Evolutionary conservation across 2,329 filamentous ascomycete species (phyloP).

Genomic region (Cytospora mali): DNA sequence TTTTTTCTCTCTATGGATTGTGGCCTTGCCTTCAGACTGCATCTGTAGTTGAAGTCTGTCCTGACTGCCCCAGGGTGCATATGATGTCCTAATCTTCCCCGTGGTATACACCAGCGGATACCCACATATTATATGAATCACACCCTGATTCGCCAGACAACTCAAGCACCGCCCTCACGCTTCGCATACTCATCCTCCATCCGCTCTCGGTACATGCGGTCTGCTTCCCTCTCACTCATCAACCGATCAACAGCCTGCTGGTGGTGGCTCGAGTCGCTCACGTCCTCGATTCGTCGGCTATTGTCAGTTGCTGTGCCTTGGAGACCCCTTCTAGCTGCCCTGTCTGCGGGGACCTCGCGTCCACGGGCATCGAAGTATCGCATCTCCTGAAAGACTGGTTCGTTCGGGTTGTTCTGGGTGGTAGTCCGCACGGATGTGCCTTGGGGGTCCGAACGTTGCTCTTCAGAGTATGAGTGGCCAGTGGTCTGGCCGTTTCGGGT

Average conservation of each 20-base stretch:
- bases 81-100: background rate
- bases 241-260: constrained; percentile 3
- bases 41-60: no score
- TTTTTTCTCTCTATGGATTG: no score
- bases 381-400: constrained; percentile 1
- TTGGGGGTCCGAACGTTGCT: constrained; percentile 9
- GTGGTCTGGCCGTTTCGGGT: constrained; percentile 9
- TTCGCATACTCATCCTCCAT: constrained; percentile 61
- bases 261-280: background rate
- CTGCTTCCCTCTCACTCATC: constrained; percentile 48
- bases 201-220: constrained; percentile 52
- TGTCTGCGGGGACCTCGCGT: constrained; percentile 10
- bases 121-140: background rate
- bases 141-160: background rate
- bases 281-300: constrained; percentile 17
- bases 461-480: constrained; percentile 20
- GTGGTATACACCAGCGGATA: background rate
- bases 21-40: no score
- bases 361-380: constrained; percentile 19
- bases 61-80: no score
- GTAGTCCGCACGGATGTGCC: constrained; percentile 16
- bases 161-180: constrained; percentile 52
- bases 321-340: constrained; percentile 5
- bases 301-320: background rate
- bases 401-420: constrained; percentile 7